A percentile compares a stretch with the other conserved stretches of the same genome.
These are phyloP conservation scores for Candida tropicalis DNA, from an alignment of 1,139 yeast genomes.

Conservation along the genomic window DNA sequence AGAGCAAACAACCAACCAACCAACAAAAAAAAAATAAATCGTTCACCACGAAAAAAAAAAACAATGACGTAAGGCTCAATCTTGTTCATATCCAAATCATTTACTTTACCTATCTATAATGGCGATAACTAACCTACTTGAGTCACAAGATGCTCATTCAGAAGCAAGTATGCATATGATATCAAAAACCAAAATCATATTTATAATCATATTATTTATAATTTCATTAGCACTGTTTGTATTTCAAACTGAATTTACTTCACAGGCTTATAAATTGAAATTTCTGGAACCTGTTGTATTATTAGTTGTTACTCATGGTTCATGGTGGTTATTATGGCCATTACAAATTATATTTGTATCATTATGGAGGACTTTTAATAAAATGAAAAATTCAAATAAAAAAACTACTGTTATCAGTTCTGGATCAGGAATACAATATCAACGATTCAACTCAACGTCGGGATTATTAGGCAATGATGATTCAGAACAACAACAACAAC, in stretches of 20 bases:
- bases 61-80: too few relatives aligned
- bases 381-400: constrained; percentile 19
- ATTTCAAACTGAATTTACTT: constrained; percentile 77
- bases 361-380: constrained; percentile 41
- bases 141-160: constrained; percentile 12
- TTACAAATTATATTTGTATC: constrained; percentile 59
- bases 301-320: constrained; percentile 72
- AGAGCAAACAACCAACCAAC: too few relatives aligned
- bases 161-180: constrained; percentile 13
- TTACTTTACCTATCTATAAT: constrained; percentile 9
- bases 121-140: constrained; percentile 21
- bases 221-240: constrained; percentile 70
- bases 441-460: constrained; percentile 31
- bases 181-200: constrained; percentile 45
- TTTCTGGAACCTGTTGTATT: constrained; percentile 74
- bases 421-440: constrained; percentile 23
- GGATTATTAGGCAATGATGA: constrained; percentile 31
- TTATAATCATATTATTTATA: constrained; percentile 59
- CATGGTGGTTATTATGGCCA: constrained; percentile 81
- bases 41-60: too few relatives aligned
- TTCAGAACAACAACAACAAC: background rate
- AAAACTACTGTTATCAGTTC: background rate
- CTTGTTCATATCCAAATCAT: too few relatives aligned
- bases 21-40: too few relatives aligned
- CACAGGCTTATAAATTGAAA: constrained; percentile 61